Evolutionary conservation across 2,329 filamentous ascomycete species (phyloP), one percentile per base, ranked within the genome.

Genomic region (Cadophora gregata): DNA sequence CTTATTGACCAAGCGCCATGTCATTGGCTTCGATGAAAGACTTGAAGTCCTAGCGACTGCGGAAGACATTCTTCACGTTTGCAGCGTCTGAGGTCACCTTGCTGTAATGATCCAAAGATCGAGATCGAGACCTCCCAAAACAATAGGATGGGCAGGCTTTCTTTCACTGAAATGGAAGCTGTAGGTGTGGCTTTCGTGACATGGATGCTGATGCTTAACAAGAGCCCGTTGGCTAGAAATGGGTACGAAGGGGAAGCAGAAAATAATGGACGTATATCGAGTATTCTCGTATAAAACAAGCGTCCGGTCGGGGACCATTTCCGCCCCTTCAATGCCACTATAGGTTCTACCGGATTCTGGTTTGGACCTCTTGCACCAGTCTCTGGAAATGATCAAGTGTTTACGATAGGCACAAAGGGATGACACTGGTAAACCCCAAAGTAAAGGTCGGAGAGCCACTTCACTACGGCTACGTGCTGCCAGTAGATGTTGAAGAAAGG

Each of bases 361-460:
- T 77, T 80, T 7, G 79, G 79, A 3, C 77, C 78, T n/a, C 78
- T 80, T 67, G 75, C 75, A 16, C 69, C 72, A 67, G 79, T 78
- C 4, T 72, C 71, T 1, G 67, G 71, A 27, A 59, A 55, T 14
- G 77, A 80, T 64, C 78, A 80, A 71, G 70, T 73, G 45, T 60
- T 74, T 38, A 74, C 76, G 16, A 73, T 72, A 0, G 19, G 19
- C 6, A 42, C 38, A 63, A 69, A 9, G 68, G 73, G 25, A 63
- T 63, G 0, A 69, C 65, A 31, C 63, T 75, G 1, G 65, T 69
- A 24, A 75, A 74, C 64, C 68, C 68, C 9, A 73, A 83, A 85
- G 67, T 86, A 82, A 16, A 84, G 85, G 56, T 78, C 82, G 64
- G 84, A 82, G 1, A 88, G 82, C 72, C 83, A 82, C 21, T 78